phyloP scores from a whole-genome alignment of 345 rosid genomes.

The Dipteronia sinensis region DNA sequence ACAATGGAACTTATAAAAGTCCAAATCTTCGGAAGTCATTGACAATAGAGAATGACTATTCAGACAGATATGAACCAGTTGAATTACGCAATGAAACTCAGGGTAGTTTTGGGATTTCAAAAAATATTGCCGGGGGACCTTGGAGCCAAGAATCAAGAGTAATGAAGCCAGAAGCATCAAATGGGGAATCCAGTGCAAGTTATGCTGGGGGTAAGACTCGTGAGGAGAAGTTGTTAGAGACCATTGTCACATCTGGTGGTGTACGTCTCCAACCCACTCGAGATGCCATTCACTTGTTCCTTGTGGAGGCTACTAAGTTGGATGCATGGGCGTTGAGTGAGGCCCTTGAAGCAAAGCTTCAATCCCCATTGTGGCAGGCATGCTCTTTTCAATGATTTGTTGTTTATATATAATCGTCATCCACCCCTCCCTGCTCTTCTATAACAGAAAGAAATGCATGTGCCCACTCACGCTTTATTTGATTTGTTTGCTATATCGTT shows the following conservation, averaged over 20 bases:
- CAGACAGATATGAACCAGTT: slow-evolving; percentile 76
- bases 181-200: slow-evolving; percentile 56
- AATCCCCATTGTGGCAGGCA: slow-evolving; percentile 94
- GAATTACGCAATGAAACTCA: slow-evolving; percentile 50
- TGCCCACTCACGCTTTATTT: slow-evolving; percentile 12
- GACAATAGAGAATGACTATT: slow-evolving; percentile 64
- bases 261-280: slow-evolving; percentile 96
- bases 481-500: background rate
- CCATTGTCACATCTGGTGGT: slow-evolving; percentile 91
- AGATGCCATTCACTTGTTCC: slow-evolving; percentile 84
- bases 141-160: slow-evolving; percentile 62
- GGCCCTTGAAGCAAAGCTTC: slow-evolving; percentile 87
- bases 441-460: background rate
- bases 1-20: slow-evolving; percentile 77
- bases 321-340: slow-evolving; percentile 70
- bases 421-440: background rate
- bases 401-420: slow-evolving; percentile 13
- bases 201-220: slow-evolving; percentile 62
- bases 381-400: slow-evolving; percentile 15
- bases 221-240: slow-evolving; percentile 89
- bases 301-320: slow-evolving; percentile 83
- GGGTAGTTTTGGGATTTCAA: slow-evolving; percentile 47
- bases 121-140: slow-evolving; percentile 50
- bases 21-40: slow-evolving; percentile 89
- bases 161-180: slow-evolving; percentile 31